Base-by-base conservation (phyloP, 352 stramenopile genomes). In the Aphanomyces stellatus region DNA sequence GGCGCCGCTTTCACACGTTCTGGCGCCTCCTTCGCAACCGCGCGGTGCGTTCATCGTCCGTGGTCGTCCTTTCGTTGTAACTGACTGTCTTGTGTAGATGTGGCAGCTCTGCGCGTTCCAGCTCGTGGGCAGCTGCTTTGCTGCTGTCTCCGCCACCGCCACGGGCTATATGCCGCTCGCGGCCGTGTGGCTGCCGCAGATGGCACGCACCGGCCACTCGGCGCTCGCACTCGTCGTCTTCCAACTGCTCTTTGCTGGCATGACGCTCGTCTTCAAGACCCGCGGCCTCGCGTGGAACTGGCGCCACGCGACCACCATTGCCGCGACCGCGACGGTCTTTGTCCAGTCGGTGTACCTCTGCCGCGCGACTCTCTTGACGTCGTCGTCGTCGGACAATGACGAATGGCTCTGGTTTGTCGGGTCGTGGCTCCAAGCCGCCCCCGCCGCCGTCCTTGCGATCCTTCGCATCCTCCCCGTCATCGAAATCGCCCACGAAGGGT, bases 31-130 rank as follows among this genome's bases (percentile, higher is more conserved):
- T 64, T 11, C 31, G 25, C 53, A 64, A 64, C 35, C 24, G 30
- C 7, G 56, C 56, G 11, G 56, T 64, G 51, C 25, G 56, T 30
- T 13, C 10, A 15, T 8, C 28, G 11, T 19, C 30, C 31, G 25
- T 7, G 28, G n/a, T n/a, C n/a, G n/a, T n/a, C n/a, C n/a, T n/a
- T n/a, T 1, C 2, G 19, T 19, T 24, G 25, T 43, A 1, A 33
- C 30, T 63, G 17, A 63, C 2, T 43, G 30, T 27, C 15, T 10
- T 2, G 7, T 25, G n/a, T 64, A 64, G 56, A 53, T 64, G 3
- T 64, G 56, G 56, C 56, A 64, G 51, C 4, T 64, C n/a, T 30
- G 25, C 17, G 17, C 25, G 8, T 64, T 64, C 19, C 53, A 53
- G 51, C 25, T 30, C 24, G 10, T 15, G 19, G 22, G 10, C 0